A percentile compares a stretch with the other conserved stretches of the same genome.
phyloP scores from a whole-genome alignment of 345 rosid species.

The Murraya paniculata region DNA sequence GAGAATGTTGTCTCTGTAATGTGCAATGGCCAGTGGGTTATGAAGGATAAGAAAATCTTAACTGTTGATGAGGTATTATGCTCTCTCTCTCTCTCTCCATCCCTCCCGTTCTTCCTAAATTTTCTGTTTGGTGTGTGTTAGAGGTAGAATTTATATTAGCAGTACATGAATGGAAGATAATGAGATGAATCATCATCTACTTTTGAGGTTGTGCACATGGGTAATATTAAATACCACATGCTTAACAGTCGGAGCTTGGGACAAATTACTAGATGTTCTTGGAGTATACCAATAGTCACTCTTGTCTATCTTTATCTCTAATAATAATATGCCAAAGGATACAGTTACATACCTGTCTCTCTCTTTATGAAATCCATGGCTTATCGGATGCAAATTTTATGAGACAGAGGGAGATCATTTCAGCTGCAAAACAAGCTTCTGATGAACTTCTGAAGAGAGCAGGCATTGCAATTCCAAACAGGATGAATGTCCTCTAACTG shows the following conservation, averaged over 20 bases:
- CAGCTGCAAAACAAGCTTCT: slow-evolving; percentile 48
- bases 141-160: not conserved
- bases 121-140: not conserved
- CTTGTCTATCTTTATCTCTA: not conserved
- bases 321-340: not conserved
- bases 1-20: slow-evolving; percentile 62
- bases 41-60: slow-evolving; percentile 59
- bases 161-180: not conserved
- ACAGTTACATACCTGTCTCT: not conserved
- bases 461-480: slow-evolving; percentile 39
- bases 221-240: not conserved
- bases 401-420: slow-evolving; percentile 38
- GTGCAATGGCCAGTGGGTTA: slow-evolving; percentile 77
- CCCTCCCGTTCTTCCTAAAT: no score
- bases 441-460: slow-evolving; percentile 46
- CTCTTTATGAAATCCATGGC: not conserved
- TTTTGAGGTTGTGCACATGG: not conserved
- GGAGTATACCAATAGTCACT: not conserved
- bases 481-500: slow-evolving; percentile 48
- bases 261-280: not conserved
- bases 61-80: slow-evolving; percentile 38
- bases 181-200: not conserved
- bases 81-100: not conserved
- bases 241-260: not conserved
- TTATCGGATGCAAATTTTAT: not conserved